Evolutionary conservation across 305 asterid genomes (phyloP), one percentile per base, ranked within the genome.

Genomic region (Fraxinus platypoda): DNA sequence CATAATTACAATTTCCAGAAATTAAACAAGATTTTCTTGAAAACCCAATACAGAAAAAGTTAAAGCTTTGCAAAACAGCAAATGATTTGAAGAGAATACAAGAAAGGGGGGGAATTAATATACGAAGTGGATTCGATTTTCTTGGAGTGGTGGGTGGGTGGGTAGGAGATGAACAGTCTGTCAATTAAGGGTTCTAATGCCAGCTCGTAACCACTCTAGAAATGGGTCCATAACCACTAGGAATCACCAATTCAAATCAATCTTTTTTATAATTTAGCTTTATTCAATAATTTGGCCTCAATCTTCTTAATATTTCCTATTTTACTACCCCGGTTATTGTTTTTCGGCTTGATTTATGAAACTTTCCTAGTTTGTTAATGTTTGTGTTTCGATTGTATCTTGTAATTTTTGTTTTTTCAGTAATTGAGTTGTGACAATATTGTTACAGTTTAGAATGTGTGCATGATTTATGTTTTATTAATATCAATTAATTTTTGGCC

Each of bases 1-100:
- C 98, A 94, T 94, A 72, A n/a, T 15, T 79, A 31, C 72, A 76
- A 68, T 33, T 46, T 68, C 75, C 52, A 70, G 23, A 79, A 35
- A 23, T 31, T 31, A 37, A 80, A 54, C 30, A 34, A 74, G n/a
- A 21, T 2, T 28, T 33, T 12, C 33, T 25, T 2, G 28, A 74
- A 74, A 52, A 66, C 41, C 21, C 19, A 70, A 17, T 12, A 28
- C 6, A 8, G 75, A 17, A 70, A 31, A 70, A 15, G 4, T 68
- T 15, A 6, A 30, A 70, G 21, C 41, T 70, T 13, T 6, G 38
- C 9, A 28, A 8, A 30, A 31, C 4, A 30, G 21, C 41, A 28
- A 70, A 15, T 30, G 75, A 30, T 30, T 68, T 68, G 74, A 68
- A 68, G 37, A 68, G 74, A 30, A 64, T 28, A 30, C 17, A 28